Percentiles rank a stretch among this genome's conserved stretches.
Conservation (phyloP, 2,329 filamentous ascomycete species). For the Teratosphaeria zuluensis region DNA sequence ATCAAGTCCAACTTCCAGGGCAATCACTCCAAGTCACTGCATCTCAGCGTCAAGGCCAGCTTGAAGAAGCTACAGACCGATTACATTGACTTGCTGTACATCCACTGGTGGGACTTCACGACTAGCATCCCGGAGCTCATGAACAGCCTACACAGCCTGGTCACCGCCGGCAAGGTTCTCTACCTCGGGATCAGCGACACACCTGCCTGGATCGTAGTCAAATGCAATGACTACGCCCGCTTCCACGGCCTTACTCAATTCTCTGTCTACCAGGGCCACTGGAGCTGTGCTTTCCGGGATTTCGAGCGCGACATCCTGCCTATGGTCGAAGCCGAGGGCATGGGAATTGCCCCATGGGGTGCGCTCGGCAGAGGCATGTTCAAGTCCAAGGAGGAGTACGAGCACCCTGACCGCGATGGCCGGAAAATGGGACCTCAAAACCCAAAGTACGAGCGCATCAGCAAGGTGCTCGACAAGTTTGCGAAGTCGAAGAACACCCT, state of each 20-base stretch:
- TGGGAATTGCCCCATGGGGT: constrained; percentile 50
- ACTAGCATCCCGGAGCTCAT: constrained; percentile 57
- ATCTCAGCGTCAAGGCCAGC: constrained; percentile 34
- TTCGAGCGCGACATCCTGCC: constrained; percentile 45
- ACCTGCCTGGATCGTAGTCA: constrained; percentile 50
- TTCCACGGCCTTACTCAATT: constrained; percentile 62
- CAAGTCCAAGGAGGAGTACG: constrained; percentile 25
- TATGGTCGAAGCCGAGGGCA: constrained; percentile 54
- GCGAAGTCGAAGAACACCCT: constrained; percentile 45
- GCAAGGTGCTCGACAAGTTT: constrained; percentile 50
- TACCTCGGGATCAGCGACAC: constrained; percentile 61
- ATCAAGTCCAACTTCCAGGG: constrained; percentile 41
- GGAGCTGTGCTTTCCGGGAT: constrained; percentile 53
- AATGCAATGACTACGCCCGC: constrained; percentile 57
- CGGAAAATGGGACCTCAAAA: constrained; percentile 31
- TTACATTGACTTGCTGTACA: constrained; percentile 49
- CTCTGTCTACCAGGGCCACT: constrained; percentile 58
- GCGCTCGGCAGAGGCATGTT: constrained; percentile 40
- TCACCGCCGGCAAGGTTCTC: constrained; percentile 52
- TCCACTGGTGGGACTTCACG: constrained; percentile 53
- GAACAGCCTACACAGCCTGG: constrained; percentile 55
- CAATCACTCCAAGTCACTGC: constrained; percentile 53
- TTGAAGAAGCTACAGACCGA: constrained; percentile 50
- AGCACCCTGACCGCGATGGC: constrained; percentile 22
- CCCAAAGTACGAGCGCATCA: constrained; percentile 36